Conservation (phyloP, 257 asterid genomes). For the Solanum pennellii region DNA sequence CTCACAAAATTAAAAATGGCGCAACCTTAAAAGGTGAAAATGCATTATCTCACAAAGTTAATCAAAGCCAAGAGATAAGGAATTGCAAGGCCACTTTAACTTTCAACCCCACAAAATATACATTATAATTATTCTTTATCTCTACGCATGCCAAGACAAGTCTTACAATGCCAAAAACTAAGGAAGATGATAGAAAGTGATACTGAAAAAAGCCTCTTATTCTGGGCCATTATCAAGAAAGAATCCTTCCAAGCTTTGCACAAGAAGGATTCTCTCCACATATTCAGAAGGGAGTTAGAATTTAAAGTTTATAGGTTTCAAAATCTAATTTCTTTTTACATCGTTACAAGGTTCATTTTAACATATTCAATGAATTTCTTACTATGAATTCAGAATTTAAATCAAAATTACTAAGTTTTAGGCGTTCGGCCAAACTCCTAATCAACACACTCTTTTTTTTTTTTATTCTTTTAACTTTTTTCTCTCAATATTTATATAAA, state of each 20-base stretch:
- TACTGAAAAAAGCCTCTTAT: conserved; percentile 2
- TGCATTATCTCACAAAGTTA: conserved; percentile 7
- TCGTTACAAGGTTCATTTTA: background rate
- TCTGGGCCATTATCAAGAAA: conserved; percentile 16
- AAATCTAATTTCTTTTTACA: too few species aligned
- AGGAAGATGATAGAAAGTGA: conserved; percentile 14
- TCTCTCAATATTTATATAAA: background rate
- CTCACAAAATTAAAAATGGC: too few species aligned
- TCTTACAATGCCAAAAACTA: conserved; percentile 12
- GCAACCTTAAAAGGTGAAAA: background rate
- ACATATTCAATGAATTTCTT: too few species aligned
- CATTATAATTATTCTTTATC: conserved; percentile 17
- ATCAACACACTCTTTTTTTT: background rate
- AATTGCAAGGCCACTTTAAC: conserved; percentile 14
- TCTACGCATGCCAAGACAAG: conserved; percentile 15
- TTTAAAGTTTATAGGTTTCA: too few species aligned
- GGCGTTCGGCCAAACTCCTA: too few species aligned
- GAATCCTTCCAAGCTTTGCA: conserved; percentile 24
- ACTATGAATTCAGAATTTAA: too few species aligned
- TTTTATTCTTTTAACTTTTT: conserved; percentile 1
- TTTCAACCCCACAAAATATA: conserved; percentile 8
- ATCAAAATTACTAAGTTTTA: too few species aligned
- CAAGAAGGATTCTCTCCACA: background rate
- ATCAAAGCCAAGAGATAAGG: conserved; percentile 13
- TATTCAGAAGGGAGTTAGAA: background rate